Evolutionary conservation across 179 eudicot species (phyloP).

Genomic region (Beta corolliflora): DNA sequence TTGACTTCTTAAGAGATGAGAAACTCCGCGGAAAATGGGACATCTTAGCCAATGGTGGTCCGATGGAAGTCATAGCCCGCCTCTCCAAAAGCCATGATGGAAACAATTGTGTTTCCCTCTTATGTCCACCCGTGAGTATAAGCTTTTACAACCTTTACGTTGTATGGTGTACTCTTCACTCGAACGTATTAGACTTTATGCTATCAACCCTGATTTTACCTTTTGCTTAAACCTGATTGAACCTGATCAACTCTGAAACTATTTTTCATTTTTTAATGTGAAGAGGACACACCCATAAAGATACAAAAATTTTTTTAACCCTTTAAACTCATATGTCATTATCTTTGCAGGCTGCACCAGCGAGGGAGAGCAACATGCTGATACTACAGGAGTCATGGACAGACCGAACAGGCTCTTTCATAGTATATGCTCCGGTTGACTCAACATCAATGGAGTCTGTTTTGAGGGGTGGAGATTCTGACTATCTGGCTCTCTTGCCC

Average conservation of each 20-base stretch:
- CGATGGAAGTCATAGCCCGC: conserved; percentile 47
- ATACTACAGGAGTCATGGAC: conserved; percentile 72
- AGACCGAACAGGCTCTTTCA: conserved; percentile 53
- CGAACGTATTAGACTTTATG: too few species aligned
- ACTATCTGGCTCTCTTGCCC: conserved; percentile 58
- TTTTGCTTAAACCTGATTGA: too few species aligned
- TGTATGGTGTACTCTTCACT: not conserved
- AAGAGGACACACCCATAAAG: not conserved
- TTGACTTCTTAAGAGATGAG: conserved; percentile 56
- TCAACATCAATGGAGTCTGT: conserved; percentile 42
- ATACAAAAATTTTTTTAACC: not conserved
- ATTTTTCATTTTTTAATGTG: too few species aligned
- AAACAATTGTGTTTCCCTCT: conserved; percentile 48
- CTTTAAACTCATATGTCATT: not conserved
- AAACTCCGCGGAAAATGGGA: conserved; percentile 67
- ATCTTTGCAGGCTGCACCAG: conserved; percentile 43
- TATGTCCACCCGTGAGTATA: conserved; percentile 61
- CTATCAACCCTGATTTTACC: too few species aligned
- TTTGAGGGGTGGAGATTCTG: conserved; percentile 58
- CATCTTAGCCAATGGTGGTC: conserved; percentile 56
- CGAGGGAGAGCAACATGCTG: conserved; percentile 49
- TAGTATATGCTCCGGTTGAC: conserved; percentile 66
- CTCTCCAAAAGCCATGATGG: conserved; percentile 58
- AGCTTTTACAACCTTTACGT: not conserved
- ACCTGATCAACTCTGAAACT: too few species aligned